phyloP scores from a whole-genome alignment of 108 stramenopile species.

The Skeletonema marinoi region DNA sequence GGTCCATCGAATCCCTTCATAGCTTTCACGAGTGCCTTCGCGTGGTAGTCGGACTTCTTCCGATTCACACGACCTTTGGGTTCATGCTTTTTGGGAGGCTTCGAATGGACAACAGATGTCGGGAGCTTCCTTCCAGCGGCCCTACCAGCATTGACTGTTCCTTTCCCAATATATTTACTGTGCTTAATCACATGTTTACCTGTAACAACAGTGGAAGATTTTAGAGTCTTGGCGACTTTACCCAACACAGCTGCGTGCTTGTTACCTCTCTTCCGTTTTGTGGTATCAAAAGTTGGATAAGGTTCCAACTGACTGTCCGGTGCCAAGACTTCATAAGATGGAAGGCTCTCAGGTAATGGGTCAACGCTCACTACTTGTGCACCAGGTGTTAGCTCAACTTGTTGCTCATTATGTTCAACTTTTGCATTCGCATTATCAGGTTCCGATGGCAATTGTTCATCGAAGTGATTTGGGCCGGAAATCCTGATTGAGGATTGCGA shows the following conservation, averaged over 20 bases:
- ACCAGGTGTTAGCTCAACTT: not conserved
- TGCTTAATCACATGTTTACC: conserved; percentile 57
- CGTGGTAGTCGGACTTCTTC: conserved; percentile 9
- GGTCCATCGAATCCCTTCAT: conserved; percentile 54
- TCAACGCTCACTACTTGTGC: not conserved
- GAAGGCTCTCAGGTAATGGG: not conserved
- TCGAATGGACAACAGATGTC: conserved; percentile 33
- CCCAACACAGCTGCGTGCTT: conserved; percentile 41
- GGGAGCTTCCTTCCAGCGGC: conserved; percentile 40
- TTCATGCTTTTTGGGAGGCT: conserved; percentile 46
- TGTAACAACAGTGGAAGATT: conserved; percentile 50
- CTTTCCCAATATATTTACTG: conserved; percentile 59
- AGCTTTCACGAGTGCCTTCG: conserved; percentile 44
- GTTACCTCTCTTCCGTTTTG: conserved; percentile 28
- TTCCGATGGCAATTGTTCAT: not conserved
- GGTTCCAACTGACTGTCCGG: not conserved
- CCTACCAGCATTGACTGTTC: conserved; percentile 56
- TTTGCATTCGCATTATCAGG: not conserved
- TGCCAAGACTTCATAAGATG: not conserved
- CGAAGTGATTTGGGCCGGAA: conserved; percentile 23
- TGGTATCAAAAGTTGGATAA: not conserved
- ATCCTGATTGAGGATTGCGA: conserved; percentile 15
- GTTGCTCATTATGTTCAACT: not conserved
- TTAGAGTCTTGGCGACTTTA: conserved; percentile 55
- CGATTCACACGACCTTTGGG: conserved; percentile 17